Percentiles rank a stretch among this genome's conserved stretches.
Conservation (phyloP, 2,329 filamentous ascomycete genomes). For the Blastomyces silverae region DNA sequence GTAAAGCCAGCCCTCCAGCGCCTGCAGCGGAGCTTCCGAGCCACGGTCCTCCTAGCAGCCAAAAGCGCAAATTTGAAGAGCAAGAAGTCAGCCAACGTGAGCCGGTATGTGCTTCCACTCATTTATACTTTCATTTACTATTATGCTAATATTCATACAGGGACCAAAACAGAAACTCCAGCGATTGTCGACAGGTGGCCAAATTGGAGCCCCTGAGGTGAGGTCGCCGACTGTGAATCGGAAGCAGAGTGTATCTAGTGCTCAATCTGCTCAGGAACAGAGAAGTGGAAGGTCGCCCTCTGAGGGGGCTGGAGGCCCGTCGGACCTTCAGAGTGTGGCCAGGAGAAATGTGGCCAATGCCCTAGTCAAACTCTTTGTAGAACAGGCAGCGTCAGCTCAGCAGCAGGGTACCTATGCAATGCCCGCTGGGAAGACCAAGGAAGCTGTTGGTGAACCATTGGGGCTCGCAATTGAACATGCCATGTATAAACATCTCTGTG, state of each 20-base stretch:
- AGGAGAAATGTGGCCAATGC: conserved; percentile 65
- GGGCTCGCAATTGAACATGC: conserved; percentile 74
- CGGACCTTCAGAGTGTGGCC: conserved; percentile 52
- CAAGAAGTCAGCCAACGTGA: conserved; percentile 29
- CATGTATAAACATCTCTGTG: conserved; percentile 49
- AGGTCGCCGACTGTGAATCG: conserved; percentile 27
- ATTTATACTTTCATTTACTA: background rate
- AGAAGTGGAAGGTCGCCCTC: conserved; percentile 30
- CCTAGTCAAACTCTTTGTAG: conserved; percentile 61
- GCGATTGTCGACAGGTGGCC: conserved; percentile 30
- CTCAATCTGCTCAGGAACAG: conserved; percentile 28
- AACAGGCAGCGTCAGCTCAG: conserved; percentile 59
- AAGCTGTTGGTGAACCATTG: conserved; percentile 60
- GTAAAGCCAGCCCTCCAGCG: conserved; percentile 13
- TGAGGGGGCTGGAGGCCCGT: conserved; percentile 28
- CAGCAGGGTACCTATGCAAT: conserved; percentile 59
- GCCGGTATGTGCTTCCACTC: conserved; percentile 26
- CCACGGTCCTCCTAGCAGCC: conserved; percentile 27
- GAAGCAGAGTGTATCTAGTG: conserved; percentile 31
- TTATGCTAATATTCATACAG: conserved; percentile 30
- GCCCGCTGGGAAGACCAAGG: conserved; percentile 56
- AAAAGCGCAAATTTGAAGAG: conserved; percentile 44
- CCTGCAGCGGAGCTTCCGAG: conserved; percentile 15
- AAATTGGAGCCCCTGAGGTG: conserved; percentile 20
- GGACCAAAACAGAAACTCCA: conserved; percentile 40